phyloP scores from a whole-genome alignment of 2,329 filamentous ascomycete genomes.

The Metarhizium humberi region DNA sequence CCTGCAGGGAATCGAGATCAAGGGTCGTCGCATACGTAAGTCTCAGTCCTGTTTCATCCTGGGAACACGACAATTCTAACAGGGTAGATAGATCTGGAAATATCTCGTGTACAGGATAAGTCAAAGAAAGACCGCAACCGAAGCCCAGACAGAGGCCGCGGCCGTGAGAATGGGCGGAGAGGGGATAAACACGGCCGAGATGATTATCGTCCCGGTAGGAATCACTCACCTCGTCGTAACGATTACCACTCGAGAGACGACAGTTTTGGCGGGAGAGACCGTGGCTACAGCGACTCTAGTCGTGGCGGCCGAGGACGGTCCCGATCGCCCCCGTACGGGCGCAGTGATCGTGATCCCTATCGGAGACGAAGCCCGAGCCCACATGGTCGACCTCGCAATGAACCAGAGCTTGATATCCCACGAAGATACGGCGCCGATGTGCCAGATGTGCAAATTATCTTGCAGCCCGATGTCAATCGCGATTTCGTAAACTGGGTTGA shows the following conservation, averaged over 20 bases:
- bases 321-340: constrained; percentile 48
- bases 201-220: constrained; percentile 55
- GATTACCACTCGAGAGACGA: constrained; percentile 53
- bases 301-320: constrained; percentile 52
- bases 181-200: constrained; percentile 44
- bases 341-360: constrained; percentile 42
- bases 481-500: constrained; percentile 82
- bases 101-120: constrained; percentile 80
- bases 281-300: constrained; percentile 30
- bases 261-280: constrained; percentile 39
- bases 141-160: constrained; percentile 52
- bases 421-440: constrained; percentile 64
- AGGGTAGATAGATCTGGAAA: constrained; percentile 60
- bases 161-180: constrained; percentile 32
- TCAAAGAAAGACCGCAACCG: constrained; percentile 48
- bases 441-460: constrained; percentile 81
- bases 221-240: constrained; percentile 47
- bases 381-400: constrained; percentile 35
- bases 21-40: constrained; percentile 91
- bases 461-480: constrained; percentile 67
- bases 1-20: constrained; percentile 72
- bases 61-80: constrained; percentile 16
- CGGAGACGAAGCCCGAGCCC: constrained; percentile 65
- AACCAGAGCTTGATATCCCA: constrained; percentile 59
- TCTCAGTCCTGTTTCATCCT: constrained; percentile 9